These are phyloP conservation scores for Capsicum baccatum DNA, from an alignment of 257 asterid genomes.

Conservation along the genomic window DNA sequence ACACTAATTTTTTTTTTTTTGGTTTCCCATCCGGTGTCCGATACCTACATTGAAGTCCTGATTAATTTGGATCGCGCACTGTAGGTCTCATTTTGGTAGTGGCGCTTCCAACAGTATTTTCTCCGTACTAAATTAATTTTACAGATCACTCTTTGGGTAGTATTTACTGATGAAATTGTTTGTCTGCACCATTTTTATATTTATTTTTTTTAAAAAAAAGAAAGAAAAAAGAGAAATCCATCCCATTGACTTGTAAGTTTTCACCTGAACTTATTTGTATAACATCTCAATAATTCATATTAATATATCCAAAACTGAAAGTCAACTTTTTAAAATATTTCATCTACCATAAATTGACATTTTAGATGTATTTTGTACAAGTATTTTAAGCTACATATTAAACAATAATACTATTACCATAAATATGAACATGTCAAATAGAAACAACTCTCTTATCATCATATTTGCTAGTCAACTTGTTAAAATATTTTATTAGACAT, in stretches of 20 bases:
- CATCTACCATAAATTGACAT: not conserved
- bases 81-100: too few species aligned
- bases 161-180: not conserved
- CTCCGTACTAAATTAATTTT: too few species aligned
- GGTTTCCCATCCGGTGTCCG: too few species aligned
- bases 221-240: not conserved
- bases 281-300: conserved; percentile 6
- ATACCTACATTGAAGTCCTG: too few species aligned
- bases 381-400: not conserved
- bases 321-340: not conserved
- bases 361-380: not conserved
- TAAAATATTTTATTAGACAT: not conserved
- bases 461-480: not conserved
- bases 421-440: not conserved
- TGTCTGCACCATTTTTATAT: not conserved
- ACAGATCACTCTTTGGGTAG: not conserved
- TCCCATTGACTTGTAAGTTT: not conserved
- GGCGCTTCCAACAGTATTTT: too few species aligned
- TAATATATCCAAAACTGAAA: not conserved
- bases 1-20: too few species aligned
- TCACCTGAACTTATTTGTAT: not conserved
- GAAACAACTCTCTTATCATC: not conserved
- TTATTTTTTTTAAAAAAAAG: too few species aligned
- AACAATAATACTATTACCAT: not conserved
- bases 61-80: too few species aligned